Base-by-base conservation (phyloP, 1,284 basidiomycete species). In the Austroboletus novae-zelandiae region DNA sequence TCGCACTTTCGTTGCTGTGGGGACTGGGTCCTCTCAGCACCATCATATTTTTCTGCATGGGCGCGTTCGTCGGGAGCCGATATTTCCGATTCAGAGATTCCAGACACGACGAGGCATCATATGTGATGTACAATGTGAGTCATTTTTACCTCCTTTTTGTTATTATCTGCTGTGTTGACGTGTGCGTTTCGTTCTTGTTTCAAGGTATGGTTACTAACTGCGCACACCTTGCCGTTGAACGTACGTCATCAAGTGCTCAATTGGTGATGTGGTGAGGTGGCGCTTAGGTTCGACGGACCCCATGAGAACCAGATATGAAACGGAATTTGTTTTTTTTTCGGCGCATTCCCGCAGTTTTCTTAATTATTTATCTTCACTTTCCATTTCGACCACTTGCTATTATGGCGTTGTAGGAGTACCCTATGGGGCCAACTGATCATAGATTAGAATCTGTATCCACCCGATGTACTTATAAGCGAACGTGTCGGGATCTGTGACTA, bases 81-180 rank as follows among this genome's bases (percentile, higher is more conserved):
- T 64, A 51, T 46, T 63, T 53, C 32, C 43, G 43, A 6, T 50
- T 55, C 31, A 47, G 56, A n/a, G 44, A 44, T 5, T 40, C 25
- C 23, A 45, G 31, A 7, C 25, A 55, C 7, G 61, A 63, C 29
- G 42, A 60, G 35, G 20, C 6, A 9, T 62, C 52, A 13, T 62
- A 51, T 36, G 35, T 54, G 9, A 11, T 62, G 11, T 62, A 60
- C 27, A 62, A 58, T 18, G 61, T 62, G 40, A 48, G 61, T 53
- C n/a, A 25, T 32, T 15, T 20, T 2, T 9, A 25, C 6, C 11
- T 31, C 18, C 17, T 7, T 30, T 31, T 17, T 17, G 14, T 17
- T 9, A 7, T 4, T 18, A 13, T 6, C 32, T 45, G 25, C 45
- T 23, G 20, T 5, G 13, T 14, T 32, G 35, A 11, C 9, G n/a